A percentile compares a stretch with the other conserved stretches of the same genome.
These are phyloP conservation scores for Chaetomium sp. DNA, from an alignment of 2,329 filamentous ascomycete species.

Conservation along the genomic window DNA sequence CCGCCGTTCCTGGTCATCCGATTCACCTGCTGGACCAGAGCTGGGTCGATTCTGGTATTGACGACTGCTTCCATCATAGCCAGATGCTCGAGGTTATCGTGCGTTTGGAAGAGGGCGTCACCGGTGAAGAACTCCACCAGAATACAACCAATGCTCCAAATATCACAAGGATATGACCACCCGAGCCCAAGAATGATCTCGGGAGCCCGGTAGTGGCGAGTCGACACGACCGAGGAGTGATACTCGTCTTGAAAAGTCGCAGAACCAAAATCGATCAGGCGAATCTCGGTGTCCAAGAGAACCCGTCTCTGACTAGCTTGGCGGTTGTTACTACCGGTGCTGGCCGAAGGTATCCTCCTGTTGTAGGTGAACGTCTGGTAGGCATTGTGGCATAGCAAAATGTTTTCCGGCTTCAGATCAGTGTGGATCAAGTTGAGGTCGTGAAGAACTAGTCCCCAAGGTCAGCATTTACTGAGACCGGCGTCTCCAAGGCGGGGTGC, in stretches of 20 bases:
- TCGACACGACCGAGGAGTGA: slow-evolving; percentile 65
- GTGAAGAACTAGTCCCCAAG: slow-evolving; percentile 63
- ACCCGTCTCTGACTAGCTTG: slow-evolving; percentile 59
- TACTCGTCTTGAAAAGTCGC: slow-evolving; percentile 69
- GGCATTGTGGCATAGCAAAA: slow-evolving; percentile 56
- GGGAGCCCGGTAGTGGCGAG: slow-evolving; percentile 62
- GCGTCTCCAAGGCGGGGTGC: background rate
- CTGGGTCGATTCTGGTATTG: slow-evolving; percentile 50
- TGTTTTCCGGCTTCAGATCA: slow-evolving; percentile 65
- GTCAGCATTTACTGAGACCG: slow-evolving; percentile 21
- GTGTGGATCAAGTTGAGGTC: slow-evolving; percentile 97
- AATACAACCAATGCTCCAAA: slow-evolving; percentile 69
- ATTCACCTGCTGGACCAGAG: slow-evolving; percentile 52
- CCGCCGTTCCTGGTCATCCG: slow-evolving; percentile 51
- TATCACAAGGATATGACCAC: slow-evolving; percentile 66
- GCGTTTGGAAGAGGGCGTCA: slow-evolving; percentile 65
- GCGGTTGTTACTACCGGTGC: slow-evolving; percentile 46
- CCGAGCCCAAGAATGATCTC: slow-evolving; percentile 65
- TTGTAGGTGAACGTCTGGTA: slow-evolving; percentile 69
- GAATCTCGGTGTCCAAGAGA: slow-evolving; percentile 61
- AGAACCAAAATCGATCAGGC: slow-evolving; percentile 65
- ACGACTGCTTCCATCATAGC: slow-evolving; percentile 72
- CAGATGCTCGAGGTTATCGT: slow-evolving; percentile 65
- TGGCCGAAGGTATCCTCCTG: slow-evolving; percentile 62
- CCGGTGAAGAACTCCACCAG: slow-evolving; percentile 67